A percentile compares a stretch with the other conserved stretches of the same genome.
Conservation (phyloP, 2,329 filamentous ascomycete genomes). For the Corinectria fuckeliana region DNA sequence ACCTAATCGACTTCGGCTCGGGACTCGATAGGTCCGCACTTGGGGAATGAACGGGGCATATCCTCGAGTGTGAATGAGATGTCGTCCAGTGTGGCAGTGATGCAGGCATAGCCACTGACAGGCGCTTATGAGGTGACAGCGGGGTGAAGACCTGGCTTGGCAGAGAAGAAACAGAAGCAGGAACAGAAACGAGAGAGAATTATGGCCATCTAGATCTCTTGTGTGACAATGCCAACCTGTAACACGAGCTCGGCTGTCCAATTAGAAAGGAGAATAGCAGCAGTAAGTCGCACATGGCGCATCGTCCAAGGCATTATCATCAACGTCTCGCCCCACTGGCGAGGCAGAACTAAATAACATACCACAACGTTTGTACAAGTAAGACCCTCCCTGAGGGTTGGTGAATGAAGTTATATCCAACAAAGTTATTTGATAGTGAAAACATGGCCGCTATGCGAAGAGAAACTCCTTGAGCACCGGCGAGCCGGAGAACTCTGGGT, state of each 20-base stretch:
- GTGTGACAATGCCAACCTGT: constrained; percentile 10
- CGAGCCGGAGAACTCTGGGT: constrained; percentile 93
- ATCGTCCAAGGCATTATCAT: constrained; percentile 40
- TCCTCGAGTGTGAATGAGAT: not conserved
- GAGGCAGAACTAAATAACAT: constrained; percentile 25
- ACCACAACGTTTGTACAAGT: constrained; percentile 32
- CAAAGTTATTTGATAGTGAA: constrained; percentile 19
- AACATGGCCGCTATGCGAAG: constrained; percentile 60
- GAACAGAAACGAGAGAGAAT: not conserved
- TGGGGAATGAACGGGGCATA: constrained; percentile 6
- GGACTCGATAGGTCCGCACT: constrained; percentile 2
- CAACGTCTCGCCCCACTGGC: constrained; percentile 26
- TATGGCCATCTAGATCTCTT: not conserved
- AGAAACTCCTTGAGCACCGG: constrained; percentile 91
- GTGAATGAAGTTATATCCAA: constrained; percentile 30
- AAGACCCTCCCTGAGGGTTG: constrained; percentile 22
- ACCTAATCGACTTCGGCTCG: constrained; percentile 3
- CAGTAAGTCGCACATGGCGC: not conserved
- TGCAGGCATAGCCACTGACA: not conserved
- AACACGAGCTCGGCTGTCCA: constrained; percentile 3
- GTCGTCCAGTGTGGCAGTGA: not conserved
- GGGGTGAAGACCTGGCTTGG: constrained; percentile 16
- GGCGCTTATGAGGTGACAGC: not conserved
- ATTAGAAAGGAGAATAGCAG: not conserved
- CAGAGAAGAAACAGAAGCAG: not conserved